Evolutionary conservation across 2,329 filamentous ascomycete genomes (phyloP), one percentile per base, ranked within the genome.

Genomic region (Sclerotinia minor): DNA sequence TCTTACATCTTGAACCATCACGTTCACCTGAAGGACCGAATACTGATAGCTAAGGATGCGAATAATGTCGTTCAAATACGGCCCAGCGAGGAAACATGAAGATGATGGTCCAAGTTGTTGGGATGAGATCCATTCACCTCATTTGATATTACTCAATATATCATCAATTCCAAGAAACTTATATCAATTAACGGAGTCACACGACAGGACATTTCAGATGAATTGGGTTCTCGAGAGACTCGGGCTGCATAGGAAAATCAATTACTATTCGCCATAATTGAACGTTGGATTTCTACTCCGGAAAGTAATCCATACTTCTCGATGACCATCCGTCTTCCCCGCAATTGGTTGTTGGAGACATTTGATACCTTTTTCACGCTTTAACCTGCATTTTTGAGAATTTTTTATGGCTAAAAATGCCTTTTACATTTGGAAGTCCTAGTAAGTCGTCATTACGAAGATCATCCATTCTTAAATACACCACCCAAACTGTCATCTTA

Each of bases 41-140:
- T 61, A 38, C 45, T 38, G 45, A 26, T 17, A 50, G 45, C 59
- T 50, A 61, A 38, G 21, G 7, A 38, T 26, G 45, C 8, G n/a
- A 38, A 61, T 50, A 26, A 17, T 19, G 41, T 15, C 8, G 13
- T 26, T 50, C 21, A 24, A 41, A 50, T 38, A 49, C n/a, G 44
- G 29, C 45, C 29, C 45, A 50, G 44, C 53, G 2, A 38, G 38
- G 19, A 49, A 49, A 49, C 15, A 47, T 50, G 59, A 50, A 50
- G 59, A 50, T 35, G 29, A 50, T 38, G 59, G 26, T 61, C 59
- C 59, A 61, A 50, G 59, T 61, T 61, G 59, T 61, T 50, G 59
- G 59, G 59, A 61, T 61, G 45, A 61, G 59, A 61, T 61, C 45
- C 45, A 11, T 50, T 61, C 59, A 50, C 15, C 59, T 49, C 21